Base-by-base conservation (phyloP, 768 basidiomycete genomes). In the Butyriboletus loyo region DNA sequence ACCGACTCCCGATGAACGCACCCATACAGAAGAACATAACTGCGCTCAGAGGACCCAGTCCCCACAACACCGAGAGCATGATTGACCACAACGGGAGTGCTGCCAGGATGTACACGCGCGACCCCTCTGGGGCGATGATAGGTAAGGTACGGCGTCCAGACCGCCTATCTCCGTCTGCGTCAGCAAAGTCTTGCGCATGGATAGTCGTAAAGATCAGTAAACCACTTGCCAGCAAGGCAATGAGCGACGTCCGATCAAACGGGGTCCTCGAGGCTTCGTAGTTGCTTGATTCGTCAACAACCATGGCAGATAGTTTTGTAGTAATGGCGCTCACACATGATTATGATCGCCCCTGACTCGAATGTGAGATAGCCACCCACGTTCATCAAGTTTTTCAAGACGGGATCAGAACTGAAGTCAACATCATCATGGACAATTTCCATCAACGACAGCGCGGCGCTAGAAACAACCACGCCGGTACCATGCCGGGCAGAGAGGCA, bases 151-250 rank as follows among this genome's bases (percentile, higher is more conserved):
- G 59, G 30, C 71, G 63, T 9, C 72, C 71, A 14, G 61, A 53
- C 24, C 36, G 53, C 22, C 49, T 52, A 45, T 73, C 72, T 4
- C 72, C 72, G 10, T 60, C 57, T 19, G 60, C 60, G 27, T 73
- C 72, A 2, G 59, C 54, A 49, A 73, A 73, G 38, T 73, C 72
- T 50, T 72, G 68, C 1, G 69, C 67, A 31, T 75, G 72, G 11
- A 73, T 70, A 3, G 75, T 76, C 8, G 69, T 70, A 37, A 67
- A 46, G 8, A 73, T 63, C 14, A 73, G 65, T 10, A 62, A 46
- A 0, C 63, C 54, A 41, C 71, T 74, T 9, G 64, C 49, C 31
- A 53, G 37, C 34, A 72, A 51, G 3, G 66, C 53, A 27, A 52
- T 25, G 5, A 64, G 21, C 10, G 64, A 57, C 27, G 54, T 54